phyloP scores from a whole-genome alignment of 1,284 basidiomycete genomes.

The Ceratobasidium sp. region DNA sequence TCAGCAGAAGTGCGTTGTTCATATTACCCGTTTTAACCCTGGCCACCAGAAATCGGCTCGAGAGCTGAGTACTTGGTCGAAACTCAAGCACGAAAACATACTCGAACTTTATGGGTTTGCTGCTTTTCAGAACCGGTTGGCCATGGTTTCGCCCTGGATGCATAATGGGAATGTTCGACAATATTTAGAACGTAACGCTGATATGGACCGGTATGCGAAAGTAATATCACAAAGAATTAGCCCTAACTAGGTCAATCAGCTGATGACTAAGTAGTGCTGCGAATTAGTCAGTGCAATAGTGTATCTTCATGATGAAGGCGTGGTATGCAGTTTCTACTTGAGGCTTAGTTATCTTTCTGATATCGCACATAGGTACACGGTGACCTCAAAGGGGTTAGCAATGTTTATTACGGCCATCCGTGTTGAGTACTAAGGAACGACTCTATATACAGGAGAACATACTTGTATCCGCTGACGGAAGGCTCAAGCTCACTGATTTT shows the following conservation, averaged over 20 bases:
- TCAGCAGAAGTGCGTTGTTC: too few relatives aligned
- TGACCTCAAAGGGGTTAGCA: conserved; percentile 9
- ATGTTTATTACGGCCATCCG: background rate
- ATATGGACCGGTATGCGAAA: background rate
- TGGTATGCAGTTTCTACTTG: background rate
- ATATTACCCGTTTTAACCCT: too few relatives aligned
- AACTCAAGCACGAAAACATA: background rate
- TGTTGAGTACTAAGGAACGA: background rate
- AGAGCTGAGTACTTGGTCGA: conserved; percentile 4
- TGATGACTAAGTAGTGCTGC: background rate
- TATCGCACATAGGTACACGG: conserved; percentile 9
- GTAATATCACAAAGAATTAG: background rate
- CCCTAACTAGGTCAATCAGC: background rate
- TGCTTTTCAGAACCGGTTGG: background rate
- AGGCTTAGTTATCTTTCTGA: too few relatives aligned
- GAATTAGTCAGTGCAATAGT: background rate
- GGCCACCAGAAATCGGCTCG: background rate
- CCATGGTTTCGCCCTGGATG: conserved; percentile 20
- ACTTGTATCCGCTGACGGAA: background rate
- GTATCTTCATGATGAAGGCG: background rate
- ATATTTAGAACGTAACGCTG: background rate
- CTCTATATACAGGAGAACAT: conserved; percentile 12
- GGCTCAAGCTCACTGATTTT: conserved; percentile 13
- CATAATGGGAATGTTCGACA: background rate
- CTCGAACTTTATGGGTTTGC: conserved; percentile 1